Conservation (phyloP, 1,139 yeast genomes). For the Pichia inconspicua region DNA sequence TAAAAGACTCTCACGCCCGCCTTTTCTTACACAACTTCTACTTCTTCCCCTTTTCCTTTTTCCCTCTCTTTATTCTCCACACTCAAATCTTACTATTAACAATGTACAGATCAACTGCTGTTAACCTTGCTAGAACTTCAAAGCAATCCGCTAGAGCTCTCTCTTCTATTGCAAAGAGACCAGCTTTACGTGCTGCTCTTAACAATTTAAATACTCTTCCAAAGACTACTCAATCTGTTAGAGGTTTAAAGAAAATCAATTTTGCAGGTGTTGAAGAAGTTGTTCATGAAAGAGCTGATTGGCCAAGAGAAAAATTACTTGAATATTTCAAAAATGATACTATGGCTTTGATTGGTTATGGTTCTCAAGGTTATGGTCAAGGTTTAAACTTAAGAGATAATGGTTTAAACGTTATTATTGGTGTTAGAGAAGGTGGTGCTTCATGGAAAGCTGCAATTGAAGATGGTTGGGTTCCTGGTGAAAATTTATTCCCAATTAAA, state of each 20-base stretch:
- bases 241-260: slow-evolving; percentile 95
- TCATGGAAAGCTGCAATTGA: slow-evolving; percentile 99
- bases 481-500: slow-evolving; percentile 88
- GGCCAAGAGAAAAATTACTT: slow-evolving; percentile 96
- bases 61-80: neutral
- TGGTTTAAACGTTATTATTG: slow-evolving; percentile 93
- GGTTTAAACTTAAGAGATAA: slow-evolving; percentile 98
- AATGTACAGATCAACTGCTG: slow-evolving; percentile 58
- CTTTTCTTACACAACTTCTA: neutral
- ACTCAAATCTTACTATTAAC: slow-evolving; percentile 2
- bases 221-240: slow-evolving; percentile 42
- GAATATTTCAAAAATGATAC: slow-evolving; percentile 98
- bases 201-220: slow-evolving; percentile 33
- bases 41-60: neutral
- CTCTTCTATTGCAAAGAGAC: slow-evolving; percentile 54
- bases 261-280: slow-evolving; percentile 93
- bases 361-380: slow-evolving; percentile 99
- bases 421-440: slow-evolving; percentile 98
- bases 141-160: slow-evolving; percentile 33
- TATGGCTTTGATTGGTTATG: slow-evolving; percentile 95
- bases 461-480: slow-evolving; percentile 99
- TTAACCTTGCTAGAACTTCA: slow-evolving; percentile 50
- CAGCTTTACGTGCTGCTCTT: slow-evolving; percentile 35
- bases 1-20: neutral
- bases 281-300: slow-evolving; percentile 98